Base-by-base conservation (phyloP, 352 stramenopile genomes). In the Pythium periplocum region DNA sequence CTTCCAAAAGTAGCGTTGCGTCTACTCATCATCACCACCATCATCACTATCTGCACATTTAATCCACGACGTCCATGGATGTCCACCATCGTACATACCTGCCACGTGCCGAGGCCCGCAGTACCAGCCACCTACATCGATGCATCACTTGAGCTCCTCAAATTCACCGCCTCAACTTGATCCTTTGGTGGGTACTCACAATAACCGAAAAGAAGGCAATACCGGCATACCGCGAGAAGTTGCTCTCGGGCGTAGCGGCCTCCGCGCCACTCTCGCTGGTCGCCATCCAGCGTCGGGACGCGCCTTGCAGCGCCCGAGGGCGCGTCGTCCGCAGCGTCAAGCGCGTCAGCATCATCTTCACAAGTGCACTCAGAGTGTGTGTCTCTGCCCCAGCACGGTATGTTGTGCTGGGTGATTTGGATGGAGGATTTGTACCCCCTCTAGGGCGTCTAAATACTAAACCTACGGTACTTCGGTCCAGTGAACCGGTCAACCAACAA, bases 1-100 rank as follows among this genome's bases (percentile, higher is more conserved):
- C 58, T 96, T 96, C 87, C 87, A 96, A 56, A 75, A 88, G 72
- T 96, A 96, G 1, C 87, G 77, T 57, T 93, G 66, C 12, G 70
- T 90, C 84, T 95, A 40, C 11, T 6, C 12, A 51, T 37, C 51
- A 51, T 34, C 39, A 26, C 5, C 40, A 56, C 1, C 45, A 54
- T 30, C 11, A 47, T 48, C 10, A 17, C 4, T 7, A 40, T 47
- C 33, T 41, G 10, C 4, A 10, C 26, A 55, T 31, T 37, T 42
- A 30, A 26, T 7, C 9, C 26, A 41, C 17, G 5, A 32, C 32
- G 31, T 6, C 5, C 32, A 5, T 33, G 31, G 7, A 37, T 17
- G 8, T 5, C 12, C 10, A 36, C 5, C 4, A 4, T 12, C n/a
- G 17, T 26, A 46, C 45, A 12, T 46, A 86, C 81, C 78, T 96